These are phyloP conservation scores for Pulveroboletus sp. DNA, from an alignment of 768 basidiomycete species.

Conservation along the genomic window DNA sequence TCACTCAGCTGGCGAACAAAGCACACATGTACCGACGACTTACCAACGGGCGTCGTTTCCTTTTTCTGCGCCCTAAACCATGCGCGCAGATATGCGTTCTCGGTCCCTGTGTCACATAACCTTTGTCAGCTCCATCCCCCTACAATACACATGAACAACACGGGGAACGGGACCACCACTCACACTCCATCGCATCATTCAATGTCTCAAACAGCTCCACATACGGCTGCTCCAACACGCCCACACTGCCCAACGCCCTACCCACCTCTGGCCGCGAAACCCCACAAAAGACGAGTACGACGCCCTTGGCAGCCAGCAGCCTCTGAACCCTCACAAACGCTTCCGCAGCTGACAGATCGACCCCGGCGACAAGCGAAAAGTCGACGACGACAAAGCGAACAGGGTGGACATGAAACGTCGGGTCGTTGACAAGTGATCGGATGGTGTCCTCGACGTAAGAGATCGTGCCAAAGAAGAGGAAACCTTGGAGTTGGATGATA, in stretches of 20 bases:
- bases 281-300: slow-evolving; percentile 88
- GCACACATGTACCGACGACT: slow-evolving; percentile 25
- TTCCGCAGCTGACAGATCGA: slow-evolving; percentile 94
- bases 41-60: slow-evolving; percentile 43
- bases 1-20: neutral
- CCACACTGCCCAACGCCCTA: slow-evolving; percentile 71
- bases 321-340: slow-evolving; percentile 91
- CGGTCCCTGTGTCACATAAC: slow-evolving; percentile 58
- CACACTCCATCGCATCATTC: slow-evolving; percentile 92
- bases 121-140: slow-evolving; percentile 2
- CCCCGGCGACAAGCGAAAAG: slow-evolving; percentile 77
- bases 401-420: slow-evolving; percentile 67
- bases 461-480: slow-evolving; percentile 93
- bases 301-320: slow-evolving; percentile 65
- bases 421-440: slow-evolving; percentile 63
- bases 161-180: slow-evolving; percentile 28
- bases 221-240: slow-evolving; percentile 66
- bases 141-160: neutral
- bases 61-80: slow-evolving; percentile 69
- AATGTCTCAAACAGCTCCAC: slow-evolving; percentile 81
- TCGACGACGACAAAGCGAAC: slow-evolving; percentile 90
- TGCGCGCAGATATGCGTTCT: slow-evolving; percentile 84
- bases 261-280: slow-evolving; percentile 61
- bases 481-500: slow-evolving; percentile 86
- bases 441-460: slow-evolving; percentile 85